Base-by-base conservation (phyloP, 192 early-diverging fungal species). In the Coemansia sp. region DNA sequence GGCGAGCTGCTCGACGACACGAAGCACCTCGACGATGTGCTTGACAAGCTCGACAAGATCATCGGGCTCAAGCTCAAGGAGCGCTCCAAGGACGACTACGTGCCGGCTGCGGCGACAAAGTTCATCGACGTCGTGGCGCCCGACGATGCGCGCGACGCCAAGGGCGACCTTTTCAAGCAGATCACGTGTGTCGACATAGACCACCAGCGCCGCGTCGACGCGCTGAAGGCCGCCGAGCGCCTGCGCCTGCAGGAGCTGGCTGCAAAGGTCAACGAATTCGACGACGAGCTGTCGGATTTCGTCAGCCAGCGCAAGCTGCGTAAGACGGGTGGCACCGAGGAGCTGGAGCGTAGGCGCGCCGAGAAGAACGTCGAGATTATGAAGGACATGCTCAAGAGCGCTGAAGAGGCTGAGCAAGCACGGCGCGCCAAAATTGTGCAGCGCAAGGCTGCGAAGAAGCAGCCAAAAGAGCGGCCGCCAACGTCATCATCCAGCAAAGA, bases 311-410 rank as follows among this genome's bases (percentile, higher is more conserved):
- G 77, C 32, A 86, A 87, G 54, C 47, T 92, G 48, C 84, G 87
- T 40, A 89, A 89, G 74, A 90, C 88, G 1, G 90, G 90, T 2
- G 90, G 90, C 9, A 87, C 88, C 0, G 67, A 86, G 50, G 89
- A 90, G 52, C 71, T 87, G 5, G 90, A 92, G 60, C 82, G 88
- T 6, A 58, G 83, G 58, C 80, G 88, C 6, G 81, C 85, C 21
- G 83, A 88, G 68, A 86, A 90, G 58, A 81, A 92, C 40, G 52
- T 80, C 5, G 84, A 89, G 61, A 70, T 86, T 25, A 64, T 92
- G 64, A 65, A 67, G 60, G 60, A 70, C 6, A 82, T 82, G 80
- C 57, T 78, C 19, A 77, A 71, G 54, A 79, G 76, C 25, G 70
- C 69, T 23, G 76, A 71, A 33, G 76, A 79, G 31, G 76, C 65